Conservation (phyloP, 108 stramenopile species). For the Mediolabrus comicus region DNA sequence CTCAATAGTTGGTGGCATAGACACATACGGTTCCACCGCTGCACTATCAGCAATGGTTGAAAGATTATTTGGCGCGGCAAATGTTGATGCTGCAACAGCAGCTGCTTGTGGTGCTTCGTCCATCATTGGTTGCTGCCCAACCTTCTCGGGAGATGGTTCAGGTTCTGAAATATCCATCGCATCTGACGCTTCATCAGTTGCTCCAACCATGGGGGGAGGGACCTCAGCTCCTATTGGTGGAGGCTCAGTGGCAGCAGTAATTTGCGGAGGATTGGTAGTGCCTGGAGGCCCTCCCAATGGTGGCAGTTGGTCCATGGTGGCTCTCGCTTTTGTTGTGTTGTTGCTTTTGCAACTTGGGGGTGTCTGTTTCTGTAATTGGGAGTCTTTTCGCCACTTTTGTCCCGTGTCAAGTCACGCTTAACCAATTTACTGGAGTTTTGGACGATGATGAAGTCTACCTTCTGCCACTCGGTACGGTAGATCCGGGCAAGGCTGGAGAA, state of each 20-base stretch:
- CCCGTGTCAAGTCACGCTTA: not conserved
- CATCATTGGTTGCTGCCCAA: not conserved
- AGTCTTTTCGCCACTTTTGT: not conserved
- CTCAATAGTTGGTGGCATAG: not conserved
- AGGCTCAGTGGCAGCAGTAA: not conserved
- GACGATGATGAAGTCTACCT: not conserved
- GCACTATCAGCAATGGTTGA: not conserved
- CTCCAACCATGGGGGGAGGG: not conserved
- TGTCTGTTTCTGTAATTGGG: too few species aligned
- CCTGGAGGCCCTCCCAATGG: not conserved
- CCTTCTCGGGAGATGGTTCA: not conserved
- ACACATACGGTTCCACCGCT: not conserved
- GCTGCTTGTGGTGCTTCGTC: not conserved
- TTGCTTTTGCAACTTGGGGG: not conserved
- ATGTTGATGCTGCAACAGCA: not conserved
- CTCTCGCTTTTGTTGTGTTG: not conserved
- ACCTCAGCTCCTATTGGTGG: not conserved
- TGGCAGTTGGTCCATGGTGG: not conserved
- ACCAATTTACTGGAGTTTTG: not conserved
- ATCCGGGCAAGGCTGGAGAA: not conserved
- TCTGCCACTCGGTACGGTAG: not conserved
- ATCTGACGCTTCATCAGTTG: not conserved
- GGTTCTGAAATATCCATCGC: not conserved
- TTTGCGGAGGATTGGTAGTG: not conserved
- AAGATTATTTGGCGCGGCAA: not conserved